Evolutionary conservation across 768 basidiomycete species (phyloP).

Genomic region (Fistulinella prunicolor): DNA sequence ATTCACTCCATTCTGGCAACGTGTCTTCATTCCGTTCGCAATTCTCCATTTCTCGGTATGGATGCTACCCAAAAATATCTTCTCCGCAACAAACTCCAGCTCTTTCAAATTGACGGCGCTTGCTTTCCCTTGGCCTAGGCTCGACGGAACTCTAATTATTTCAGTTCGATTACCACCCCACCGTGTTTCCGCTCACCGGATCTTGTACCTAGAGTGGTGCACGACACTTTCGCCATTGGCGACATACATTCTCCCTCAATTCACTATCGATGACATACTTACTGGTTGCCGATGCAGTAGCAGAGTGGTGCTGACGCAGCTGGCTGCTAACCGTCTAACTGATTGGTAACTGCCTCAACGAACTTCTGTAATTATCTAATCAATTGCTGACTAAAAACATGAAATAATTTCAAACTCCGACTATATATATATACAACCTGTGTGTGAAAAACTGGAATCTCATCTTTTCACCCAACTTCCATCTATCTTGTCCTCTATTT

Average conservation of each 20-base stretch:
- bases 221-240: neutral
- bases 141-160: conserved; percentile 16
- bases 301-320: too few species aligned
- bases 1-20: conserved; percentile 10
- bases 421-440: conserved; percentile 14
- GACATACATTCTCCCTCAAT: too few species aligned
- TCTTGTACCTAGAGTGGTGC: too few species aligned
- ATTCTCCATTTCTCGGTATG: conserved; percentile 2
- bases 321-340: too few species aligned
- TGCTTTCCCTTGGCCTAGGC: neutral
- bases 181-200: too few species aligned
- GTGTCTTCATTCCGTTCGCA: conserved; percentile 2
- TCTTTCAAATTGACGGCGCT: conserved; percentile 24
- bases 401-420: conserved; percentile 19
- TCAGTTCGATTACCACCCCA: neutral
- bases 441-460: neutral
- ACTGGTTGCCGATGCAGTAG: too few species aligned
- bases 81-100: conserved; percentile 8
- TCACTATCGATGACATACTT: too few species aligned
- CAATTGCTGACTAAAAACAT: too few species aligned
- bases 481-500: neutral
- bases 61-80: neutral
- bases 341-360: too few species aligned
- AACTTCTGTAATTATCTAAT: too few species aligned
- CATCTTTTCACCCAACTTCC: neutral